These are phyloP conservation scores for Dendrobium catenatum DNA, from an alignment of 106 monocot genomes.

Conservation along the genomic window DNA sequence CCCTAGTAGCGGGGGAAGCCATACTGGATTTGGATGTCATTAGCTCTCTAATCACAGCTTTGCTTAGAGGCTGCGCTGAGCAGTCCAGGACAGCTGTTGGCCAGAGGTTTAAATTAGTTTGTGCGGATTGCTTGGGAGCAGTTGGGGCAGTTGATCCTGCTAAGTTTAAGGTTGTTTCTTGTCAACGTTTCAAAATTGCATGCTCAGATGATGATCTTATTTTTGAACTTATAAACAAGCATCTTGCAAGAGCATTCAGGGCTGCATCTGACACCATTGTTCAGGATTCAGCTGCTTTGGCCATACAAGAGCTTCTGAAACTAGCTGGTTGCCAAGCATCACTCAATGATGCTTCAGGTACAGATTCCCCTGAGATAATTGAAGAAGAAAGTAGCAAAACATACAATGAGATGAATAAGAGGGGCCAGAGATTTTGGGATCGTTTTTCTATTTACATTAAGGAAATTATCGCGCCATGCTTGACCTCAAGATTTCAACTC, in stretches of 20 bases:
- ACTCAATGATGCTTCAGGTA: slow-evolving; percentile 31
- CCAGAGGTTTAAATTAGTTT: slow-evolving; percentile 80
- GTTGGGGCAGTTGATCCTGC: slow-evolving; percentile 96
- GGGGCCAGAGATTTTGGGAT: slow-evolving; percentile 81
- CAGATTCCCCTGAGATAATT: slow-evolving; percentile 11
- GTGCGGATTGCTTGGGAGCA: slow-evolving; percentile 93
- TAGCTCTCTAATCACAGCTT: slow-evolving; percentile 65
- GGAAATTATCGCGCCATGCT: slow-evolving; percentile 96
- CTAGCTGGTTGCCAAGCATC: slow-evolving; percentile 82
- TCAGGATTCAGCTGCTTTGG: slow-evolving; percentile 97
- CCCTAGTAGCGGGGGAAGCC: slow-evolving; percentile 66
- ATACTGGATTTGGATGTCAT: slow-evolving; percentile 70
- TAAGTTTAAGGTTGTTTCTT: slow-evolving; percentile 74
- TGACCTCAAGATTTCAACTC: slow-evolving; percentile 92
- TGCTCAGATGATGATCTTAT: slow-evolving; percentile 99
- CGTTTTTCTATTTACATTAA: slow-evolving; percentile 94
- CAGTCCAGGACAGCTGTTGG: slow-evolving; percentile 85
- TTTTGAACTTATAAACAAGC: slow-evolving; percentile 94
- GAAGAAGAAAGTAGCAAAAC: slow-evolving; percentile 2
- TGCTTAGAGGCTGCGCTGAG: slow-evolving; percentile 88
- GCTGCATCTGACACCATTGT: slow-evolving; percentile 87
- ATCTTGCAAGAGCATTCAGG: slow-evolving; percentile 92
- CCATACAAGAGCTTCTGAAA: slow-evolving; percentile 96
- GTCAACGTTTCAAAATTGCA: slow-evolving; percentile 89
- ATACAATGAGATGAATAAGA: slow-evolving; percentile 23